Percentiles rank a stretch among this genome's conserved stretches.
Conservation (phyloP, 1,139 yeast species). For the Blastobotrys elegans region DNA sequence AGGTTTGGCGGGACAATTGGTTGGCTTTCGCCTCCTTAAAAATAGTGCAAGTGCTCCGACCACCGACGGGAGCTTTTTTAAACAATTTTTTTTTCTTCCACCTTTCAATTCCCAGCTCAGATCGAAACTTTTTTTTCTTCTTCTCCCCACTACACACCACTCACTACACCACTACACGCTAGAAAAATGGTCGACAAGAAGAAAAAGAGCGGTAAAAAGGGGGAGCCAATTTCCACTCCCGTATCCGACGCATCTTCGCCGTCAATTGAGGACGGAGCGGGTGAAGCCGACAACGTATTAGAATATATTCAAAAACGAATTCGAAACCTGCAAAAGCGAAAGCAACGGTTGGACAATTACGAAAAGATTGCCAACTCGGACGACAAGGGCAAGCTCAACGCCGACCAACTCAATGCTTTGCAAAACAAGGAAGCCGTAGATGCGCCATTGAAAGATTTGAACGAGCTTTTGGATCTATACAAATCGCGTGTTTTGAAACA, state of each 20-base stretch:
- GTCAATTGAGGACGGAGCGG: neutral
- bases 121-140: too few relatives aligned
- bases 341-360: slow-evolving; percentile 35
- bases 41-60: too few relatives aligned
- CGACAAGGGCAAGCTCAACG: slow-evolving; percentile 27
- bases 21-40: too few relatives aligned
- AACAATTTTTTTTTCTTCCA: too few relatives aligned
- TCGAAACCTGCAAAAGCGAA: slow-evolving; percentile 37
- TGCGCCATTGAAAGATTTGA: slow-evolving; percentile 35
- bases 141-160: too few relatives aligned
- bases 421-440: slow-evolving; percentile 34
- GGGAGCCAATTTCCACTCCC: neutral
- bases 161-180: too few relatives aligned
- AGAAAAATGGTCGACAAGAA: neutral
- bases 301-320: slow-evolving; percentile 34
- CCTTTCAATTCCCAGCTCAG: too few relatives aligned
- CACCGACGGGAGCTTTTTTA: too few relatives aligned
- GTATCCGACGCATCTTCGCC: too few relatives aligned
- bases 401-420: slow-evolving; percentile 36
- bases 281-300: slow-evolving; percentile 24
- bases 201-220: neutral
- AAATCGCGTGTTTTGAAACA: slow-evolving; percentile 17
- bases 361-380: slow-evolving; percentile 29
- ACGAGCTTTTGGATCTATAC: slow-evolving; percentile 31
- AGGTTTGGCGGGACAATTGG: too few relatives aligned